A percentile compares a stretch with the other conserved stretches of the same genome.
phyloP scores from a whole-genome alignment of 805 yeast species.

The Wickerhamiella parazyma region DNA sequence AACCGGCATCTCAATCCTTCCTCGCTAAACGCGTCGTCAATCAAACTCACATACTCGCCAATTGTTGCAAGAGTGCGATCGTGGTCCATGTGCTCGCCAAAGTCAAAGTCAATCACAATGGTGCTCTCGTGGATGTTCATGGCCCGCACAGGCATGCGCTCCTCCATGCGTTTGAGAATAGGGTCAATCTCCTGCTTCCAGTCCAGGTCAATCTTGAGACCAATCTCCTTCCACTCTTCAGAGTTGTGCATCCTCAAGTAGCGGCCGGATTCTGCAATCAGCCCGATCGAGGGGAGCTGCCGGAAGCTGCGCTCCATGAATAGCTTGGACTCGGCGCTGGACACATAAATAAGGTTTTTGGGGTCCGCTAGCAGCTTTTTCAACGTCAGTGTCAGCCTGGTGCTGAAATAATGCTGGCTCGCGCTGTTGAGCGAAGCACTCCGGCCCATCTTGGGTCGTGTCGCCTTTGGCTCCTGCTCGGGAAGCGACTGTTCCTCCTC shows the following conservation, averaged over 20 bases:
- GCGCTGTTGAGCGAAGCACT: constrained; percentile 1
- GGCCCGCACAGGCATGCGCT: constrained; percentile 67
- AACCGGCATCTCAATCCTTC: constrained; percentile 65
- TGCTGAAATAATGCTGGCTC: constrained; percentile 14
- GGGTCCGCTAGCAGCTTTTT: constrained; percentile 45
- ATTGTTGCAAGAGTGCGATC: constrained; percentile 54
- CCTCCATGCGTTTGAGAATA: constrained; percentile 47
- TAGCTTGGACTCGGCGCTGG: constrained; percentile 48
- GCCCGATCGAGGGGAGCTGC: constrained; percentile 55
- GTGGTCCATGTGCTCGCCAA: constrained; percentile 29
- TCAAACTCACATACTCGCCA: constrained; percentile 76
- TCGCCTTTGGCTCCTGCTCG: background rate
- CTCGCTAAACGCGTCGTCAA: constrained; percentile 58
- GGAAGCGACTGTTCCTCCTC: background rate
- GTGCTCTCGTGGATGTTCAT: constrained; percentile 64
- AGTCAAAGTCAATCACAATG: constrained; percentile 62
- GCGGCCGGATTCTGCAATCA: constrained; percentile 86
- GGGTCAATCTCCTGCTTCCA: constrained; percentile 51
- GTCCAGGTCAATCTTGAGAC: constrained; percentile 24
- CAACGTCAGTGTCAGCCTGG: constrained; percentile 34
- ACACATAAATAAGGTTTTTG: constrained; percentile 53
- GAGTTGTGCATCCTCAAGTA: constrained; percentile 34
- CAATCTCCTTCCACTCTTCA: constrained; percentile 48
- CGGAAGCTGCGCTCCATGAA: constrained; percentile 58
- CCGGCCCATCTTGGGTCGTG: constrained; percentile 4